These are phyloP conservation scores for Cruciata laevipes DNA, from an alignment of 257 asterid genomes.

Conservation along the genomic window DNA sequence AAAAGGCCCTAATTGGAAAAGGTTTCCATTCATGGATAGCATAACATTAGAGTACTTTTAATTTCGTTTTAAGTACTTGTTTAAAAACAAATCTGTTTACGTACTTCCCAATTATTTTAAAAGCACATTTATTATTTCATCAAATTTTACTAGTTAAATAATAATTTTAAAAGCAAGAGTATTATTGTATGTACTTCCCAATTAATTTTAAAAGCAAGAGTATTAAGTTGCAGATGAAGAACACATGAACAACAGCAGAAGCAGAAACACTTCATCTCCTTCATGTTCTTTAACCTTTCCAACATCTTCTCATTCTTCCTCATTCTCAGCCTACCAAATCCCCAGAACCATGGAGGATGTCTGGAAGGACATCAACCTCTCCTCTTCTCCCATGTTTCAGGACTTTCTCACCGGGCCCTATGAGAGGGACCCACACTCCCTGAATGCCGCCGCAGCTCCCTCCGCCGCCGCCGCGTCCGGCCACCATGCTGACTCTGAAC, in stretches of 20 bases:
- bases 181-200: too few species aligned
- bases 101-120: too few species aligned
- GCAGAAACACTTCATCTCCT: not conserved
- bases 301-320: slow-evolving; percentile 14
- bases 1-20: too few species aligned
- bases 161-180: too few species aligned
- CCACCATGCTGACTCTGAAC: slow-evolving; percentile 43
- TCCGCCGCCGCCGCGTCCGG: slow-evolving; percentile 24
- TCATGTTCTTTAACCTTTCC: too few species aligned
- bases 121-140: too few species aligned
- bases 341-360: slow-evolving; percentile 59
- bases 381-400: slow-evolving; percentile 31
- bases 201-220: too few species aligned
- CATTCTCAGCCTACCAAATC: slow-evolving; percentile 4
- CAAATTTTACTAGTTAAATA: too few species aligned
- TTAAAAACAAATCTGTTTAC: too few species aligned
- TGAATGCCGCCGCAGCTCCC: slow-evolving; percentile 9
- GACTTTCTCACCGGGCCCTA: slow-evolving; percentile 45
- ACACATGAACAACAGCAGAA: not conserved
- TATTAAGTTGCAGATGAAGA: slow-evolving; percentile 9
- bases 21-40: too few species aligned
- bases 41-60: too few species aligned
- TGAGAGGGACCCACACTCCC: slow-evolving; percentile 14
- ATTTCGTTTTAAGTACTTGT: too few species aligned
- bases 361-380: slow-evolving; percentile 55